A percentile compares a stretch with the other conserved stretches of the same genome.
phyloP scores from a whole-genome alignment of 768 basidiomycete species.

The Pulveroboletus frians region DNA sequence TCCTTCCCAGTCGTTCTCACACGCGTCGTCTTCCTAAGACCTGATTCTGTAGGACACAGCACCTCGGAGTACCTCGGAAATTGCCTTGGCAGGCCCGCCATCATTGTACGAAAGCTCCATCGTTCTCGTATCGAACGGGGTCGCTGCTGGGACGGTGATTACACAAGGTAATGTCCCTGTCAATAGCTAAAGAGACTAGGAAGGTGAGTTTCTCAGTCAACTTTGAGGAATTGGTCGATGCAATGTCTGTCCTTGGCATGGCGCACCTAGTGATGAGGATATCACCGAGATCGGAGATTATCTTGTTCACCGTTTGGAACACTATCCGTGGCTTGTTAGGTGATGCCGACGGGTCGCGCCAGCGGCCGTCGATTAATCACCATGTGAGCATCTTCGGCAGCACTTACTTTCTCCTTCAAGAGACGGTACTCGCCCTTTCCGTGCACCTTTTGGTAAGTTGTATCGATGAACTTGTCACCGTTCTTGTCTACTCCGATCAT shows the following conservation, averaged over 20 bases:
- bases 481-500: constrained; percentile 26
- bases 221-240: constrained; percentile 35
- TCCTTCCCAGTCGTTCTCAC: constrained; percentile 22
- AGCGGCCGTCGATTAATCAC: constrained; percentile 35
- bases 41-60: constrained; percentile 36
- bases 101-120: constrained; percentile 34
- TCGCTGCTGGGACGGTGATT: constrained; percentile 20
- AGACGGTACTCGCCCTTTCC: constrained; percentile 29
- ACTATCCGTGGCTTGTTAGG: constrained; percentile 21
- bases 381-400: constrained; percentile 1
- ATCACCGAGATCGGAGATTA: constrained; percentile 25
- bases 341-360: constrained; percentile 33
- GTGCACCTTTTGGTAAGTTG: constrained; percentile 32
- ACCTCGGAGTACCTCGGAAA: constrained; percentile 27
- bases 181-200: constrained; percentile 39
- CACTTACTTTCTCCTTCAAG: not conserved
- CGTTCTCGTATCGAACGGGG: constrained; percentile 20
- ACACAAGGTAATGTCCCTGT: constrained; percentile 29
- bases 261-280: constrained; percentile 28
- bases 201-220: constrained; percentile 41
- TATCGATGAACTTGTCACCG: constrained; percentile 19
- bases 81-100: constrained; percentile 10
- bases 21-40: constrained; percentile 29
- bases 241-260: constrained; percentile 24
- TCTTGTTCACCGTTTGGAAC: constrained; percentile 20